These are phyloP conservation scores for Eimeria necatrix DNA, from an alignment of 169 alveolate species.

Conservation along the genomic window DNA sequence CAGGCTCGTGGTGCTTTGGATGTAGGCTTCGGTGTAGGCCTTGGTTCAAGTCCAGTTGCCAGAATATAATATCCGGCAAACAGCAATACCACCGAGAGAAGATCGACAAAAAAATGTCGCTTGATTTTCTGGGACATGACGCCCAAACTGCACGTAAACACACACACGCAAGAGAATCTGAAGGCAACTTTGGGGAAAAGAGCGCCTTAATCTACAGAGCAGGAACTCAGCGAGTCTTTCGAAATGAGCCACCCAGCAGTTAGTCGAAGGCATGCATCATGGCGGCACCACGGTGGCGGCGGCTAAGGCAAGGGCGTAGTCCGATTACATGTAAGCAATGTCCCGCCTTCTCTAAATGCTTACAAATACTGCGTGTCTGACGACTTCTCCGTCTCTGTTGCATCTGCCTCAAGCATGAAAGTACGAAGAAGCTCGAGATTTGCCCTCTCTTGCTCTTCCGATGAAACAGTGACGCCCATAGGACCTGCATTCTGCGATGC, in stretches of 20 bases:
- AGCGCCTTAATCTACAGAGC: neutral
- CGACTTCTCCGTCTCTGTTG: slow-evolving; percentile 29
- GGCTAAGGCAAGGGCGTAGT: neutral
- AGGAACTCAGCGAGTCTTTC: neutral
- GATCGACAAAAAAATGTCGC: slow-evolving; percentile 47
- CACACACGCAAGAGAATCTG: neutral
- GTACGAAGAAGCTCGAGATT: slow-evolving; percentile 18
- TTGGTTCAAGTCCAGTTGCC: slow-evolving; percentile 40
- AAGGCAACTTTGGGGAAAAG: neutral
- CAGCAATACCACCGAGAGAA: neutral
- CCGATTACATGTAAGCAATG: neutral
- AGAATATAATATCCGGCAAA: slow-evolving; percentile 50
- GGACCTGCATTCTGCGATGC: neutral
- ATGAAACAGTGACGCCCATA: too few species aligned
- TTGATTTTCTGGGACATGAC: slow-evolving; percentile 9
- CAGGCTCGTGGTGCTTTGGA: too few species aligned
- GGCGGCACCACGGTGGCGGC: neutral
- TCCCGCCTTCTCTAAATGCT: neutral
- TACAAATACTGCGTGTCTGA: slow-evolving; percentile 27
- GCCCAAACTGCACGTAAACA: slow-evolving; percentile 2
- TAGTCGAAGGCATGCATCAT: neutral
- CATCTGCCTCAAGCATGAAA: slow-evolving; percentile 45
- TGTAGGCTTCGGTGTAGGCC: neutral
- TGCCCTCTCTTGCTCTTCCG: slow-evolving; percentile 1
- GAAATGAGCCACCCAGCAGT: neutral